A percentile compares a stretch with the other conserved stretches of the same genome.
These are phyloP conservation scores for Fusarium mundagurra DNA, from an alignment of 2,329 filamentous ascomycete species.

Conservation along the genomic window DNA sequence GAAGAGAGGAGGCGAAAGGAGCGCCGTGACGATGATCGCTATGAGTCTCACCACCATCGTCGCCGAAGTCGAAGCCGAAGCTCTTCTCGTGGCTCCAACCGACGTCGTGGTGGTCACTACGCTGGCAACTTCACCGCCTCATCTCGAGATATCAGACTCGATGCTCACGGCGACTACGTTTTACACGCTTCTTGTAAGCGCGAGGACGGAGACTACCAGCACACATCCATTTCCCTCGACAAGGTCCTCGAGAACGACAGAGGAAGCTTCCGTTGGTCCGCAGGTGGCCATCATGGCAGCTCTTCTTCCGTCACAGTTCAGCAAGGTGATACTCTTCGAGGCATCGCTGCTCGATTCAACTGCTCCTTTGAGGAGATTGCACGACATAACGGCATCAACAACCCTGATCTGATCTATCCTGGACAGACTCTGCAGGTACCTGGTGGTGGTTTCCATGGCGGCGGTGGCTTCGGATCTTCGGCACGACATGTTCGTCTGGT, in stretches of 20 bases:
- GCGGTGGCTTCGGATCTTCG: conserved; percentile 47
- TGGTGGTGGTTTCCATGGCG: conserved; percentile 32
- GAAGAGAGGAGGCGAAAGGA: conserved; percentile 25
- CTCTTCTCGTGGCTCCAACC: conserved; percentile 1
- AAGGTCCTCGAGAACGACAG: conserved; percentile 48
- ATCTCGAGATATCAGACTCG: conserved; percentile 48
- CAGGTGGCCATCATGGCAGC: conserved; percentile 38
- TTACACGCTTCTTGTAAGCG: conserved; percentile 49
- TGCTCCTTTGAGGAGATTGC: conserved; percentile 52
- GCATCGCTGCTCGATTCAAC: conserved; percentile 48
- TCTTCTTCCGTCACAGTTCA: conserved; percentile 49
- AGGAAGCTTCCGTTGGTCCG: conserved; percentile 51
- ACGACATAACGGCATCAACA: conserved; percentile 51
- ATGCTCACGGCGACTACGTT: conserved; percentile 47
- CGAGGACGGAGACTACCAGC: conserved; percentile 46
- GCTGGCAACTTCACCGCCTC: conserved; percentile 50
- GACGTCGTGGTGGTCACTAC: conserved; percentile 35
- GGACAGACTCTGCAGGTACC: conserved; percentile 53
- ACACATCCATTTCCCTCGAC: conserved; percentile 50
- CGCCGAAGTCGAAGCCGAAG: conserved; percentile 7
- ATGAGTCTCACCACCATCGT: neutral
- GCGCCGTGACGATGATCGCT: conserved; percentile 18
- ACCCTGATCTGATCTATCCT: conserved; percentile 55
- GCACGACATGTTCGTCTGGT: conserved; percentile 49
- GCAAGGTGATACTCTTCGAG: conserved; percentile 54